Conservation (phyloP, 2,329 filamentous ascomycete genomes). For the Neocucurbitaria cava region DNA sequence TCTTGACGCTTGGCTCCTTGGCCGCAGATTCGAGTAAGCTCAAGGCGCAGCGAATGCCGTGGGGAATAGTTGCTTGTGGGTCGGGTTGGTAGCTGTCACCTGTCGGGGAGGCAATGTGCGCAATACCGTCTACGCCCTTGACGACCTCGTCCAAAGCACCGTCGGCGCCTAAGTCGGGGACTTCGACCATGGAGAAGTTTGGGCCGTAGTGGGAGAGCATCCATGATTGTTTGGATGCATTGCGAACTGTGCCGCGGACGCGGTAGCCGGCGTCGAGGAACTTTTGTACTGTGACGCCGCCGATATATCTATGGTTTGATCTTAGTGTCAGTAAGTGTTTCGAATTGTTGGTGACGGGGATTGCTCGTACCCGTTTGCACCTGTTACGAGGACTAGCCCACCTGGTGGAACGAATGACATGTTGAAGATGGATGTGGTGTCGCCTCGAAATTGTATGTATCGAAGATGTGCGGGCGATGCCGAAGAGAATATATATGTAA, state of each 20-base stretch:
- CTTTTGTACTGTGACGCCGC: slow-evolving; percentile 51
- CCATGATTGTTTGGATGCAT: slow-evolving; percentile 21
- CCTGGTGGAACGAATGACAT: slow-evolving; percentile 32
- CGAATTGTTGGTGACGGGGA: neutral
- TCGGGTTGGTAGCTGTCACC: slow-evolving; percentile 45
- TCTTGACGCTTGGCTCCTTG: slow-evolving; percentile 49
- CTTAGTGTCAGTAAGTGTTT: neutral
- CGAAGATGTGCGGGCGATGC: too few species aligned
- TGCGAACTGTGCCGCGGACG: slow-evolving; percentile 57
- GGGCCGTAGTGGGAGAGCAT: slow-evolving; percentile 23
- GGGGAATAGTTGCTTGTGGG: slow-evolving; percentile 51
- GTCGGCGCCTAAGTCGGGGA: slow-evolving; percentile 48
- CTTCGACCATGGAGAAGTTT: slow-evolving; percentile 48
- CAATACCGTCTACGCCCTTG: slow-evolving; percentile 49
- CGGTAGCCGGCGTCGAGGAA: slow-evolving; percentile 52
- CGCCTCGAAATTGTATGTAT: neutral
- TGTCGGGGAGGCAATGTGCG: slow-evolving; percentile 52
- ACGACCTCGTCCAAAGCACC: slow-evolving; percentile 52
- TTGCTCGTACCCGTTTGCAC: slow-evolving; percentile 48
- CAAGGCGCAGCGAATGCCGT: slow-evolving; percentile 41
- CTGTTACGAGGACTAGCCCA: slow-evolving; percentile 54
- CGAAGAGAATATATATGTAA: too few species aligned
- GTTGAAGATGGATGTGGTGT: neutral
- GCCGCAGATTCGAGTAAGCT: slow-evolving; percentile 50
- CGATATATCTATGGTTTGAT: slow-evolving; percentile 44